phyloP scores from a whole-genome alignment of 805 yeast genomes.

The Wickerhamomyces sydowiorum region DNA sequence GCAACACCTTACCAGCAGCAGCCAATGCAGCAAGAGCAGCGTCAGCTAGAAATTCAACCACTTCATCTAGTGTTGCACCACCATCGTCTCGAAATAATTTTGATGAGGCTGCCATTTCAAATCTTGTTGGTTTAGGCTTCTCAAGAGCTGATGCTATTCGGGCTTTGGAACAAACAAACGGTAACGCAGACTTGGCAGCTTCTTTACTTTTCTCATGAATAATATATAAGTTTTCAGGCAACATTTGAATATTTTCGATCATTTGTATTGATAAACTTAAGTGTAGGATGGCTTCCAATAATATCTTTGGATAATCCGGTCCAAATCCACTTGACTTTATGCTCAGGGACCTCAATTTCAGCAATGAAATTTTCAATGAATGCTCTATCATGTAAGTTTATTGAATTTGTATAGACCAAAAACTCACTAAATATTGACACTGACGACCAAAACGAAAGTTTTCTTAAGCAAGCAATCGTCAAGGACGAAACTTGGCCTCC shows the following conservation, averaged over 20 bases:
- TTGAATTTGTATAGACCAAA: slow-evolving; percentile 65
- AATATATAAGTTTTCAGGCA: neutral
- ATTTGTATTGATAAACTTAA: slow-evolving; percentile 9
- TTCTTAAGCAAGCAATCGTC: slow-evolving; percentile 80
- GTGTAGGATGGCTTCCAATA: slow-evolving; percentile 21
- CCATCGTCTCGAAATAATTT: slow-evolving; percentile 6
- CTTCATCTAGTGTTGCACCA: neutral
- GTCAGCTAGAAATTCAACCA: slow-evolving; percentile 2
- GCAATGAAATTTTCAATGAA: slow-evolving; percentile 80
- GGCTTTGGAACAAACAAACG: slow-evolving; percentile 63
- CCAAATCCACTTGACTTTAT: slow-evolving; percentile 31
- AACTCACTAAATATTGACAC: slow-evolving; percentile 86
- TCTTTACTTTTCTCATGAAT: slow-evolving; percentile 52
- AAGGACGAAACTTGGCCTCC: slow-evolving; percentile 87
- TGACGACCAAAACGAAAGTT: slow-evolving; percentile 81
- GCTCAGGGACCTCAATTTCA: slow-evolving; percentile 47
- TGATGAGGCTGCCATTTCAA: slow-evolving; percentile 35
- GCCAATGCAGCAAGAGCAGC: slow-evolving; percentile 5
- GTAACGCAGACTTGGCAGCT: slow-evolving; percentile 85
- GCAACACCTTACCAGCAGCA: slow-evolving; percentile 1
- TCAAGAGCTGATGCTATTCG: slow-evolving; percentile 51
- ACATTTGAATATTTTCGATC: neutral
- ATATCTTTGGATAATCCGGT: slow-evolving; percentile 22
- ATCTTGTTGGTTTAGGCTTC: slow-evolving; percentile 67
- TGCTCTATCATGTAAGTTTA: slow-evolving; percentile 74